Evolutionary conservation across 148 eudicot species (phyloP), one percentile per base, ranked within the genome.

Genomic region (Agrostemma githago): DNA sequence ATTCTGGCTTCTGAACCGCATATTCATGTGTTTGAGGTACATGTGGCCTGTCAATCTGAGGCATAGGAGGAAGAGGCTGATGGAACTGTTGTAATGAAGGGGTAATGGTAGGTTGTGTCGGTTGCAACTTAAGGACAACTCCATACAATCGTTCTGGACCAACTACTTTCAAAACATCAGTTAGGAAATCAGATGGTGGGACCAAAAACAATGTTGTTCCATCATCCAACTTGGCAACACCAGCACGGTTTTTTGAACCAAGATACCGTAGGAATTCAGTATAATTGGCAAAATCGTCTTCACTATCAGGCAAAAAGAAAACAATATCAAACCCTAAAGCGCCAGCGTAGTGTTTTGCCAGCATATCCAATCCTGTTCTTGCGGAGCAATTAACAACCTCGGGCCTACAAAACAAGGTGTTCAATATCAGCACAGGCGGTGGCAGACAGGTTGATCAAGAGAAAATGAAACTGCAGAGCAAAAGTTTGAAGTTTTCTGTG

Each of bases 71-170:
- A 20, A 70, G 69, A 16, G 87, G 78, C 59, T 78, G 86, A 70
- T 71, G 63, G 58, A 79, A 62, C 57, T 76, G 84, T 39, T 85
- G 87, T 68, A 82, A 87, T 16, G 72, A 38, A 17, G 90, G 60
- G 17, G 89, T 8, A 69, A 61, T 74, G 70, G 74, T 70, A 75
- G 89, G 82, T 68, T 67, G 78, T 26, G 79, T 85, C 62, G 76
- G 88, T n/a, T 89, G 88, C 74, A 90, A 87, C 78, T 88, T 92
- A 9, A 95, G 84, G 78, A 90, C 97, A 38, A 95, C 96, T 15
- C 99, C 99, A 80, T 95, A 95, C 73, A 95, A 89, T 15, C 97
- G 92, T 79, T 87, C 90, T 20, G 83, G 99, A 1, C 96, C 97
- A 39, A 74, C 54, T 15, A 95, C 87, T 69, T 90, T 85, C 72